Base-by-base conservation (phyloP, 129 eudicot genomes). In the Flaveria trinervia region DNA sequence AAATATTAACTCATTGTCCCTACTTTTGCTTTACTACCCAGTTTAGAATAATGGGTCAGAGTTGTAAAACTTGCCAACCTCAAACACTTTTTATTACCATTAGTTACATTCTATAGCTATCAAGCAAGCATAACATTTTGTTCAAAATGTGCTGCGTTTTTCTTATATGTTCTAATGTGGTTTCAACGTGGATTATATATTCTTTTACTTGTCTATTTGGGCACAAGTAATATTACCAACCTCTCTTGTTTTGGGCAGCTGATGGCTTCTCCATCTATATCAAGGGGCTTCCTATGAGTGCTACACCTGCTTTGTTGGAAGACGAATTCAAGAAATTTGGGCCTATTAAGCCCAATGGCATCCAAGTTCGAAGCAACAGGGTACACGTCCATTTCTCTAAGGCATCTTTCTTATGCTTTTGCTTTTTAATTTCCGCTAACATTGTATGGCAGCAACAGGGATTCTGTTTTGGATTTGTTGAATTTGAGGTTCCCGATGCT, bases 391-490 rank as follows among this genome's bases (percentile, higher is more conserved):
- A 60, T 62, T 50, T 75, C 64, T 70, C 18, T 20, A 9, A 36
- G 18, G 3, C 7, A 0, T 7, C 1, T 33, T 54, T 5, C 7
- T 52, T 33, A 12, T 39, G 11, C 28, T 45, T 30, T 69, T 51
- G 5, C 2, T 75, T 51, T 45, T 74, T 76, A 79, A 81, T 60
- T 70, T 69, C 13, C 52, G 39, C 46, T 55, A 73, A 71, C 66
- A 74, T 65, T 15, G 30, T 71, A 52, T 77, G 75, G 84, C 86
- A 81, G 85, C 96, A 89, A 84, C 92, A 89, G 80, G 96, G 91
- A 23, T 88, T 95, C 46, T 89, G 95, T 74, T 95, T 95, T 77
- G 99, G 99, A n/a, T 95, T 95, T 82, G 97, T 95, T 77, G 97
- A 95, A 72, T 95, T 87, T 79, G 97, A 95, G 90, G 84, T 64